Percentiles rank a stretch among this genome's conserved stretches.
Evolutionary conservation across 2,329 filamentous ascomycete genomes (phyloP).

Genomic region (Ilyonectria robusta): DNA sequence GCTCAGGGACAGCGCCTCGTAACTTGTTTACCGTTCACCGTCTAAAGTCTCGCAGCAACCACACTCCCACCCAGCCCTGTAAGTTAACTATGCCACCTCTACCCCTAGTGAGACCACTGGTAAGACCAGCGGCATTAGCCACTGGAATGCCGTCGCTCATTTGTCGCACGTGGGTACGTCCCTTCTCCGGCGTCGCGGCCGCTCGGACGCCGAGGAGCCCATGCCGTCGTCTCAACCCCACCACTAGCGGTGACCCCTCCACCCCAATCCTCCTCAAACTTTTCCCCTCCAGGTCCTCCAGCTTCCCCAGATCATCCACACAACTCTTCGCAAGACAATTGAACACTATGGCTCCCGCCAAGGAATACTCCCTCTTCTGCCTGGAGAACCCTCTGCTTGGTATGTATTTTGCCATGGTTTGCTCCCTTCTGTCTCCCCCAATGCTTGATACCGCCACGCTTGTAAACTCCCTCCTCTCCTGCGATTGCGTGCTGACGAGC

Average conservation of each 20-base stretch:
- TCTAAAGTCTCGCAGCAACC: not conserved
- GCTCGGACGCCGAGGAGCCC: slow-evolving; percentile 42
- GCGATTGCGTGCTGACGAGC: slow-evolving; percentile 36
- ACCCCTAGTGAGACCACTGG: slow-evolving; percentile 26
- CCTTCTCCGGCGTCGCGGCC: slow-evolving; percentile 41
- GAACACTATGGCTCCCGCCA: slow-evolving; percentile 76
- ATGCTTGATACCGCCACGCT: not conserved
- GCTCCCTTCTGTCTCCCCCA: slow-evolving; percentile 1
- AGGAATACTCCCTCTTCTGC: slow-evolving; percentile 91
- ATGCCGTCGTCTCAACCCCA: slow-evolving; percentile 42
- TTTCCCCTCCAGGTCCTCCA: slow-evolving; percentile 40
- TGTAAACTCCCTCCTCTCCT: not conserved
- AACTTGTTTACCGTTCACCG: not conserved
- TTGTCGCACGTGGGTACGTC: slow-evolving; percentile 43
- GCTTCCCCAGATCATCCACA: slow-evolving; percentile 30
- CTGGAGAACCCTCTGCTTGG: slow-evolving; percentile 98
- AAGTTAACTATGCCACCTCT: slow-evolving; percentile 7
- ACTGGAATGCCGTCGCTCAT: slow-evolving; percentile 30
- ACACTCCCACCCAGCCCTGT: not conserved
- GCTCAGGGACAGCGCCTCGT: not conserved
- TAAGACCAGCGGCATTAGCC: slow-evolving; percentile 24
- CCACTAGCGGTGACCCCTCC: slow-evolving; percentile 32
- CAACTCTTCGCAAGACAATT: slow-evolving; percentile 37
- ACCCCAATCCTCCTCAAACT: slow-evolving; percentile 48
- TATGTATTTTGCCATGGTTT: slow-evolving; percentile 60